Base-by-base conservation (phyloP, 805 yeast species). In the Hanseniaspora osmophila region DNA sequence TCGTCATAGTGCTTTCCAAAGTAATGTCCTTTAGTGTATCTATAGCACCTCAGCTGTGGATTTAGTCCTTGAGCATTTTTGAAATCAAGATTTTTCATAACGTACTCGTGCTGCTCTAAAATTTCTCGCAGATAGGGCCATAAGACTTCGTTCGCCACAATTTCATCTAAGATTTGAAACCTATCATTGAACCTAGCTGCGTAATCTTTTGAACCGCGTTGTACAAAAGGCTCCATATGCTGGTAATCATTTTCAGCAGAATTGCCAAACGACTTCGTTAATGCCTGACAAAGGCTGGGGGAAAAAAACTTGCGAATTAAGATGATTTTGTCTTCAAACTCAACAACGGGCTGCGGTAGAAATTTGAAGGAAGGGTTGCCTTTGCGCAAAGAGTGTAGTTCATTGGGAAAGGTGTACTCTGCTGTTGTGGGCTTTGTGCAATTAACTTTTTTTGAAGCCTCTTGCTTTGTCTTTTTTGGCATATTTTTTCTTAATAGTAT, bases 1-100 rank as follows among this genome's bases (percentile, higher is more conserved):
- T 77, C 83, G 51, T 78, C 84, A 52, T 75, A 76, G 53, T 78
- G 84, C 49, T 70, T 65, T 3, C 73, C 78, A 51, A 78, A 78
- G 53, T 68, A 74, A 48, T 78, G 82, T 0, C 81, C 81, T 49
- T 66, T 63, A 2, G 55, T 52, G 54, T 78, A 78, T 41, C 82
- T 52, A 54, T 78, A 78, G 5, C 77, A 57, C 35, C 84, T 54
- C 12, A 78, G 54, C 45, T 76, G 75, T 1, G 79, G 74, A 48
- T 77, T 76, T 40, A 77, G 63, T 0, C 78, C 77, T 27, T 56
- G 56, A 0, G 77, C 76, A 10, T 44, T 44, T 0, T 43, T 18
- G 52, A 75, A 73, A 0, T 42, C 44, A 1, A 61, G 65, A 10
- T 63, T 58, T 10, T 53, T 61, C 1, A 49, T 50, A 17, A 62